phyloP scores from a whole-genome alignment of 2,329 filamentous ascomycete genomes.

The Colletotrichum salicis region DNA sequence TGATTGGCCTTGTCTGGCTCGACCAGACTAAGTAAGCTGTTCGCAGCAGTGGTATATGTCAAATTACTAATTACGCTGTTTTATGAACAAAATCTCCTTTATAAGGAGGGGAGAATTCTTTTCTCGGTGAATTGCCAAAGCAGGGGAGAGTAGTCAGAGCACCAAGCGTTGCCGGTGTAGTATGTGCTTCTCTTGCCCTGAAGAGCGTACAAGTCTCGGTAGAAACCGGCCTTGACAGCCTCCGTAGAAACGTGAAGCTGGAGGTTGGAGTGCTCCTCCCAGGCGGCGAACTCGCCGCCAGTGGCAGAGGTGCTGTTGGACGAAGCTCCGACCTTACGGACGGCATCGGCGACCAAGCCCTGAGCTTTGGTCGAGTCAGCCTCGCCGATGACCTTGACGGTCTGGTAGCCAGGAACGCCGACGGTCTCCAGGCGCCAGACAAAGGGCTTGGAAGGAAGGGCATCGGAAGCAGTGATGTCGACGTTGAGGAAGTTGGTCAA shows the following conservation, averaged over 20 bases:
- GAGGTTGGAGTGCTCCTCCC: slow-evolving; percentile 27
- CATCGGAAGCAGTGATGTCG: slow-evolving; percentile 26
- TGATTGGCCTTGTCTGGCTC: too few species aligned
- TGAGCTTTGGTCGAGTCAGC: slow-evolving; percentile 21
- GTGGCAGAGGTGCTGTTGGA: slow-evolving; percentile 13
- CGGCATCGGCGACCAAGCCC: slow-evolving; percentile 16
- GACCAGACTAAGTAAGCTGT: background rate
- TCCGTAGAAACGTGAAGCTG: slow-evolving; percentile 32
- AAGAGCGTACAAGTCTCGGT: slow-evolving; percentile 29
- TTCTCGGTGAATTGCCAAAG: slow-evolving; percentile 35
- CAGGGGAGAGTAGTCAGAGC: slow-evolving; percentile 35
- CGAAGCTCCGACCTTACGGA: slow-evolving; percentile 9
- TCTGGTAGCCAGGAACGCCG: slow-evolving; percentile 37
- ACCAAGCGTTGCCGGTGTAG: slow-evolving; percentile 31
- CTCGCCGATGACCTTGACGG: slow-evolving; percentile 37
- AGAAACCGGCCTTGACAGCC: slow-evolving; percentile 31
- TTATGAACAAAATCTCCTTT: background rate
- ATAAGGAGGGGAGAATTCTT: slow-evolving; percentile 16
- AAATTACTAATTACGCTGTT: background rate
- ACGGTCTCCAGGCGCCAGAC: slow-evolving; percentile 36
- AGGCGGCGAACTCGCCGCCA: slow-evolving; percentile 17
- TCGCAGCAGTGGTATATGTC: background rate
- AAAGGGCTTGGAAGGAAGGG: slow-evolving; percentile 33
- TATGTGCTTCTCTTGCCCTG: slow-evolving; percentile 31
- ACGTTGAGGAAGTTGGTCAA: slow-evolving; percentile 35